These are phyloP conservation scores for Salix purpurea DNA, from an alignment of 345 rosid genomes.

Conservation along the genomic window DNA sequence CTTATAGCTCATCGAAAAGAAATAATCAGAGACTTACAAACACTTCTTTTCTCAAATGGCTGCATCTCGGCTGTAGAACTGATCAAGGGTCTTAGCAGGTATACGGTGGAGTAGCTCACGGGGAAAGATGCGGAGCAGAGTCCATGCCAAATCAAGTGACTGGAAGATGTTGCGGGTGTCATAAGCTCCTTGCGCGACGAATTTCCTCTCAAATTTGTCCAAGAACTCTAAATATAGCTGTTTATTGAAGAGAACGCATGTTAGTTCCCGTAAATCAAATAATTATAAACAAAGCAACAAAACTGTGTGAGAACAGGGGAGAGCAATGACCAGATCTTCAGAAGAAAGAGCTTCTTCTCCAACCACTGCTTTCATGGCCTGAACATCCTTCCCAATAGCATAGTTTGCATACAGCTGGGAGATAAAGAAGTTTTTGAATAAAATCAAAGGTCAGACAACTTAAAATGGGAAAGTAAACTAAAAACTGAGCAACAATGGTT, in stretches of 20 bases:
- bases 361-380: slow-evolving; percentile 99
- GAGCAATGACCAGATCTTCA: slow-evolving; percentile 72
- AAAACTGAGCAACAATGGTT: not conserved
- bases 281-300: not conserved
- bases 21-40: not conserved
- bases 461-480: not conserved
- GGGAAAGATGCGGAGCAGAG: slow-evolving; percentile 93
- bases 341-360: slow-evolving; percentile 99
- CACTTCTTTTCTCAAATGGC: slow-evolving; percentile 30
- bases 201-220: slow-evolving; percentile 94
- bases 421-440: not conserved
- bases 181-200: slow-evolving; percentile 89
- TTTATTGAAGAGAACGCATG: slow-evolving; percentile 18
- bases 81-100: slow-evolving; percentile 92
- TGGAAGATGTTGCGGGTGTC: slow-evolving; percentile 91
- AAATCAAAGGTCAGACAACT: not conserved
- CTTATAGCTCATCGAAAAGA: slow-evolving; percentile 5
- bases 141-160: slow-evolving; percentile 95
- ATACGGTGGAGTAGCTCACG: slow-evolving; percentile 98
- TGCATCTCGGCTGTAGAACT: slow-evolving; percentile 74
- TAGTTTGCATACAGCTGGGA: slow-evolving; percentile 88
- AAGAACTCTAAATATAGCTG: slow-evolving; percentile 91
- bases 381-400: slow-evolving; percentile 95
- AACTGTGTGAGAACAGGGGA: slow-evolving; percentile 8
- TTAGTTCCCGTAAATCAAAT: slow-evolving; percentile 10